phyloP scores from a whole-genome alignment of 208 protist species.

The Crithidia acanthocephali region DNA sequence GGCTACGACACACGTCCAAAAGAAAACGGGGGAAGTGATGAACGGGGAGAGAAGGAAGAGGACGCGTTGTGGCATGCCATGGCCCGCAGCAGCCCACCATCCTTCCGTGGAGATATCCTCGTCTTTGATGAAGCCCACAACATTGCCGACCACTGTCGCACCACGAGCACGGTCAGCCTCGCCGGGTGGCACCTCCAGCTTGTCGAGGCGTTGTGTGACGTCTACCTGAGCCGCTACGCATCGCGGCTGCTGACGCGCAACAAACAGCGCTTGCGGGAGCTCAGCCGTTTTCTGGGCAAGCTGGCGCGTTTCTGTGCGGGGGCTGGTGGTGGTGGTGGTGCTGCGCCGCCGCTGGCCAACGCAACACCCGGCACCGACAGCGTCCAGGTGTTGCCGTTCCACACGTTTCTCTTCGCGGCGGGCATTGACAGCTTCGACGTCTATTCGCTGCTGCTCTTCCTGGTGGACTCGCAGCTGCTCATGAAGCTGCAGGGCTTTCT shows the following conservation, averaged over 20 bases:
- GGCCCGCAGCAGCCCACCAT: conserved; percentile 38
- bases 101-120: conserved; percentile 83
- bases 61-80: conserved; percentile 24
- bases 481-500: conserved; percentile 82
- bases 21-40: not conserved
- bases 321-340: too few relatives aligned
- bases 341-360: too few relatives aligned
- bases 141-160: conserved; percentile 92
- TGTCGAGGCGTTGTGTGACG: conserved; percentile 42
- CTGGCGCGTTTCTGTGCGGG: conserved; percentile 13
- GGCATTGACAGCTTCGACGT: conserved; percentile 81
- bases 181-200: conserved; percentile 46
- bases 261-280: conserved; percentile 86
- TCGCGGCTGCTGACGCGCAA: conserved; percentile 85
- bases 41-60: conserved; percentile 14
- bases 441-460: conserved; percentile 56
- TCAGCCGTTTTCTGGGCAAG: conserved; percentile 68
- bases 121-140: conserved; percentile 98
- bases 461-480: conserved; percentile 58
- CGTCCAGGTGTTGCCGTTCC: conserved; percentile 36
- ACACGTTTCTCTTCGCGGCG: conserved; percentile 74
- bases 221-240: conserved; percentile 80
- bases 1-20: too few relatives aligned
- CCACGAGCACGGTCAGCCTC: conserved; percentile 70
- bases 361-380: too few relatives aligned